phyloP scores from a whole-genome alignment of 805 yeast species.

The Pichia thaimueangensis region DNA sequence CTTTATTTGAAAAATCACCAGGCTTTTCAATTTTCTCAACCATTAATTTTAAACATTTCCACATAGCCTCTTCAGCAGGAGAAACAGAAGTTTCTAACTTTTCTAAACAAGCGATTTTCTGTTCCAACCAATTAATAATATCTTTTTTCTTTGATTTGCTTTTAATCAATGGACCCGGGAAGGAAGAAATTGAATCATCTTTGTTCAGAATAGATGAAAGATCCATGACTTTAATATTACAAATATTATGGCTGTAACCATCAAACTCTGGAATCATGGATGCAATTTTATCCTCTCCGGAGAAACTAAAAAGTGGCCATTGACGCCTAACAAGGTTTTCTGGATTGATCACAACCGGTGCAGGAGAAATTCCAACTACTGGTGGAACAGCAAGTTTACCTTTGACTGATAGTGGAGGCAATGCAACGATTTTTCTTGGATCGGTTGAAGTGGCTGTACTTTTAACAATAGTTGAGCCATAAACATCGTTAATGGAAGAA shows the following conservation, averaged over 20 bases:
- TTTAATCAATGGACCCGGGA: constrained; percentile 64
- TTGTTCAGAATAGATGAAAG: constrained; percentile 32
- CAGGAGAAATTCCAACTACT: constrained; percentile 24
- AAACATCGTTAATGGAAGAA: constrained; percentile 16
- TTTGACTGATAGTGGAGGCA: constrained; percentile 11
- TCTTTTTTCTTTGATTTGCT: constrained; percentile 58
- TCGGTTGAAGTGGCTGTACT: constrained; percentile 11
- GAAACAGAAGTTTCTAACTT: constrained; percentile 4
- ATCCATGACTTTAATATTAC: constrained; percentile 33
- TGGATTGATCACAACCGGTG: constrained; percentile 41
- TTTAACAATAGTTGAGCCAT: constrained; percentile 14
- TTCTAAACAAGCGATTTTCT: constrained; percentile 21
- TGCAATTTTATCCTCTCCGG: constrained; percentile 38
- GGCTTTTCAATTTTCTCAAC: constrained; percentile 19
- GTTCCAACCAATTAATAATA: constrained; percentile 60
- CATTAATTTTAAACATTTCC: constrained; percentile 25
- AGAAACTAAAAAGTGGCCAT: constrained; percentile 73
- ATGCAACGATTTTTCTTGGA: constrained; percentile 4
- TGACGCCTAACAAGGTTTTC: constrained; percentile 52
- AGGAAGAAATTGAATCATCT: constrained; percentile 43
- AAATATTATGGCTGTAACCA: constrained; percentile 29
- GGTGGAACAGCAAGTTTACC: constrained; percentile 7
- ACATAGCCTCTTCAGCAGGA: constrained; percentile 21
- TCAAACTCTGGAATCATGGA: constrained; percentile 38
- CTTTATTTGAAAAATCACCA: constrained; percentile 23